Conservation (phyloP, 495 filamentous ascomycete species). For the Xylona heveae region DNA sequence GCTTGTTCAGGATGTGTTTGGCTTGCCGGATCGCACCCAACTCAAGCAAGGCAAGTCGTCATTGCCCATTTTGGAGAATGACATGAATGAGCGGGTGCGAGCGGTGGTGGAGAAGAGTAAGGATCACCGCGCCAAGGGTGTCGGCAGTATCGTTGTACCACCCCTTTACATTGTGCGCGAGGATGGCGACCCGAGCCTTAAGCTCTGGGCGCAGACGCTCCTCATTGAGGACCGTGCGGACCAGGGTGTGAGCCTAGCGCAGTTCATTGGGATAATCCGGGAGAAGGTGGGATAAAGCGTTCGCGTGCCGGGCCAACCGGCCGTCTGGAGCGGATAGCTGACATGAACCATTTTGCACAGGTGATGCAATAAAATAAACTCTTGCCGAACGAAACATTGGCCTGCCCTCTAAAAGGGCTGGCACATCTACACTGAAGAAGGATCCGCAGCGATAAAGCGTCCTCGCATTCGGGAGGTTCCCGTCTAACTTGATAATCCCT, state of each 20-base stretch:
- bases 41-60: conserved; percentile 79
- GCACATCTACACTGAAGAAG: too few species aligned
- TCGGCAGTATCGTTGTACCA: conserved; percentile 77
- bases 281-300: conserved; percentile 99
- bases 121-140: conserved; percentile 64
- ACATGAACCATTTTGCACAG: conserved; percentile 3
- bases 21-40: conserved; percentile 51
- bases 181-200: conserved; percentile 86
- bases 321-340: too few species aligned
- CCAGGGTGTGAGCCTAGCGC: conserved; percentile 71
- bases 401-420: too few species aligned
- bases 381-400: too few species aligned
- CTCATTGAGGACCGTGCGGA: conserved; percentile 90
- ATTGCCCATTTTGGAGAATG: conserved; percentile 72
- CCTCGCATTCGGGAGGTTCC: too few species aligned
- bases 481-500: too few species aligned
- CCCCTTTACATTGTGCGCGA: conserved; percentile 86
- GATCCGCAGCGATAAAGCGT: too few species aligned
- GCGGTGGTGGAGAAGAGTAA: conserved; percentile 80
- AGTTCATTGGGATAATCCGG: conserved; percentile 80
- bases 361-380: conserved; percentile 7
- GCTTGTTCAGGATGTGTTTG: conserved; percentile 77
- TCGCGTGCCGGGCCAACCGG: conserved; percentile 6
- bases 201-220: conserved; percentile 91
- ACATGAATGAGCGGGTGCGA: conserved; percentile 87